Conservation (phyloP, 148 eudicot genomes). For the Selenicereus undatus region DNA sequence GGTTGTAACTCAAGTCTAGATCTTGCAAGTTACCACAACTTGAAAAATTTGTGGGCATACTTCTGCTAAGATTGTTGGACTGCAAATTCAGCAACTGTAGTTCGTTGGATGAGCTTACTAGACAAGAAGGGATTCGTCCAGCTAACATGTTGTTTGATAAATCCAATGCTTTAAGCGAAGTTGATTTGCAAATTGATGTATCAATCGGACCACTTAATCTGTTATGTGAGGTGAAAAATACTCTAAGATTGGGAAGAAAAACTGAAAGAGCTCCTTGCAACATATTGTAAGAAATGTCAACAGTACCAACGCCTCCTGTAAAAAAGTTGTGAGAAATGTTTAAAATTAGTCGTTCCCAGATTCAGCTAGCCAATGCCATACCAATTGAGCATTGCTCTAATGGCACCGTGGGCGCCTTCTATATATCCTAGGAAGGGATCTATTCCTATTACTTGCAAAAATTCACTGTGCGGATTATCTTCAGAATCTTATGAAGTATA, state of each 20-base stretch:
- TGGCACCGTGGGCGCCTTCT: too few species aligned
- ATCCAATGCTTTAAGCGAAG: not conserved
- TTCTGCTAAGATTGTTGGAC: not conserved
- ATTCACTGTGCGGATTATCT: too few species aligned
- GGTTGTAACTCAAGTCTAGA: conserved; percentile 9
- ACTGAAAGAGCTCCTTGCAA: not conserved
- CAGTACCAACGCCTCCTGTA: too few species aligned
- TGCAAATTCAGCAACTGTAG: not conserved
- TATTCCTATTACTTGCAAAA: too few species aligned
- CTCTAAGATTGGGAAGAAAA: too few species aligned
- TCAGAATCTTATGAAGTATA: too few species aligned
- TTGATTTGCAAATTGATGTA: not conserved
- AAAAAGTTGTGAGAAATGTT: too few species aligned
- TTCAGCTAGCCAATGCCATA: too few species aligned
- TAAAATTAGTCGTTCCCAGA: too few species aligned
- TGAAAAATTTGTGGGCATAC: not conserved
- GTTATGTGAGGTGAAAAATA: not conserved
- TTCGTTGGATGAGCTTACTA: not conserved
- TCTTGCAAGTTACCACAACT: not conserved
- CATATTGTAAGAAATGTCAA: not conserved
- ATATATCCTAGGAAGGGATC: too few species aligned
- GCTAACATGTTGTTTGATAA: conserved; percentile 10
- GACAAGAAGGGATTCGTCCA: conserved; percentile 7
- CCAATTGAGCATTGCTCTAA: too few species aligned
- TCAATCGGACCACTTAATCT: not conserved